Evolutionary conservation across 2,329 filamentous ascomycete genomes (phyloP).

Genomic region (Neonectria neomacrospora): DNA sequence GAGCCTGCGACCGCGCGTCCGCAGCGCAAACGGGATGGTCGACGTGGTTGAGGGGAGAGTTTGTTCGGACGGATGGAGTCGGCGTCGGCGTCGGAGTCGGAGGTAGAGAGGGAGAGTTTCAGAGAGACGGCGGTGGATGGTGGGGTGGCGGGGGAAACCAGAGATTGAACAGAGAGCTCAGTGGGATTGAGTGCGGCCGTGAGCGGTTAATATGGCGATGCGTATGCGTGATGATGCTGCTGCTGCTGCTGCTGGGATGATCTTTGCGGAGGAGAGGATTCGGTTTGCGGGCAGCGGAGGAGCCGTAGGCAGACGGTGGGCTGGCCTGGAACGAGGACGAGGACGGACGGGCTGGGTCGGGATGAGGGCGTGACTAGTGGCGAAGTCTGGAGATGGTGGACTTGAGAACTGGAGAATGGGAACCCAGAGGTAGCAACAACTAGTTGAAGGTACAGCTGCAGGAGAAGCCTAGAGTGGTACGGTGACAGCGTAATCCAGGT

Average conservation of each 20-base stretch:
- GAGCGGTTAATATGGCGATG: background rate
- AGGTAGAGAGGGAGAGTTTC: background rate
- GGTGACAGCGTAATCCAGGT: too few relatives aligned
- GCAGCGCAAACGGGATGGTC: conserved; percentile 7
- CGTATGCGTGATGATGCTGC: background rate
- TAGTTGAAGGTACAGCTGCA: background rate
- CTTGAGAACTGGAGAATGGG: conserved; percentile 10
- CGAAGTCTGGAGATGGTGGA: conserved; percentile 28
- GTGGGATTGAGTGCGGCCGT: background rate
- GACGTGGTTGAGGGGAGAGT: background rate
- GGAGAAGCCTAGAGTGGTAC: background rate
- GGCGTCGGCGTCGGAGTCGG: background rate
- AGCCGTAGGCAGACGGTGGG: background rate
- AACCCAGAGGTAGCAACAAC: too few relatives aligned
- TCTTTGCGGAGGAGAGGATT: background rate
- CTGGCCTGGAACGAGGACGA: background rate
- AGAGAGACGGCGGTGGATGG: background rate
- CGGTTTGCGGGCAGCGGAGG: background rate
- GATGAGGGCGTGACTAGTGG: conserved; percentile 26
- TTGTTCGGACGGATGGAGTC: conserved; percentile 14
- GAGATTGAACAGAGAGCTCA: background rate
- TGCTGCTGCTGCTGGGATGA: background rate
- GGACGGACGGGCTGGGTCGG: conserved; percentile 33
- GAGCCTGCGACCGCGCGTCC: background rate
- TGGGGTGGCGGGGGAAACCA: conserved; percentile 7